Evolutionary conservation across 2,329 filamentous ascomycete genomes (phyloP).

Genomic region (Neonectria coccinea): DNA sequence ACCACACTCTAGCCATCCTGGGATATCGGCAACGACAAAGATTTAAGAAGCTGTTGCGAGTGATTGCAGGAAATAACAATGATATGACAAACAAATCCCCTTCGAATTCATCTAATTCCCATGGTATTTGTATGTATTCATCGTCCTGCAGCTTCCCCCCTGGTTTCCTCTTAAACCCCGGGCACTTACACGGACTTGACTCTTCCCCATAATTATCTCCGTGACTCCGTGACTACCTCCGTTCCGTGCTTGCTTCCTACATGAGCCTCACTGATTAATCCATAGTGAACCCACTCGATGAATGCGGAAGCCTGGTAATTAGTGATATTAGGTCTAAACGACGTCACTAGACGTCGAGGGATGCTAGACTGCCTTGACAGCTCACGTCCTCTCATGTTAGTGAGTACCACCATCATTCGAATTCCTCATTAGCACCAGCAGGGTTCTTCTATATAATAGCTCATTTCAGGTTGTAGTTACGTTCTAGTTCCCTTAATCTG

Average conservation of each 20-base stretch:
- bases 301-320: not conserved
- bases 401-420: not conserved
- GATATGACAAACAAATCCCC: not conserved
- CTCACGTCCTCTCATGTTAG: not conserved
- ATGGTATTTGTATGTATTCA: slow-evolving; percentile 3
- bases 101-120: not conserved
- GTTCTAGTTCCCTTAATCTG: not conserved
- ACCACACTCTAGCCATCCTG: slow-evolving; percentile 53
- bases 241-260: not conserved
- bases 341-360: not conserved
- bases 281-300: not conserved
- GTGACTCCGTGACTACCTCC: not conserved
- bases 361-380: not conserved
- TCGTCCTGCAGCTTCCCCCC: not conserved
- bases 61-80: no score
- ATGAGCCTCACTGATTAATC: not conserved
- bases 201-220: slow-evolving; percentile 9
- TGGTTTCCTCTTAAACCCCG: not conserved
- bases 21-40: not conserved
- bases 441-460: not conserved
- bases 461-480: not conserved
- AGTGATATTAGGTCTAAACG: not conserved
- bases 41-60: not conserved
- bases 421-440: not conserved
- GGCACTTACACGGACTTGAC: not conserved